A percentile compares a stretch with the other conserved stretches of the same genome.
Evolutionary conservation across 192 early-diverging fungal genomes (phyloP).

Genomic region (Dimargaris cristalligena): DNA sequence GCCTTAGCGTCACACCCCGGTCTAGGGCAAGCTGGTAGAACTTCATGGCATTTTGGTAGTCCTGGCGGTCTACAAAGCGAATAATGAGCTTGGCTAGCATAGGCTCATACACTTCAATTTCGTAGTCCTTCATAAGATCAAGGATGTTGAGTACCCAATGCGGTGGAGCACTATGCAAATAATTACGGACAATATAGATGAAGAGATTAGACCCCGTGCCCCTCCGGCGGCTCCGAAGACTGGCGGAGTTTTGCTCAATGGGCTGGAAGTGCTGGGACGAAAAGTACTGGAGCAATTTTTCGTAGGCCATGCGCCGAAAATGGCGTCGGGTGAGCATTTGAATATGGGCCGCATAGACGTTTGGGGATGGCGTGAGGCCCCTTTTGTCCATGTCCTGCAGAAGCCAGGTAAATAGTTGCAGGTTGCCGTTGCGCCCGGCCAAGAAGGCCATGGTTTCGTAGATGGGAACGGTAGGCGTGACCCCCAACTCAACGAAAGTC

Average conservation of each 20-base stretch:
- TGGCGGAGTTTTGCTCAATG: too few species aligned
- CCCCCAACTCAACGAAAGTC: background rate
- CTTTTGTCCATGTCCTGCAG: background rate
- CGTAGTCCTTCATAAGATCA: background rate
- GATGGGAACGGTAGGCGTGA: background rate
- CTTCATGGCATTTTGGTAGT: background rate
- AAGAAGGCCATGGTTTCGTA: background rate
- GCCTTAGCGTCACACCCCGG: background rate
- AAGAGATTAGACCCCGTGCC: background rate
- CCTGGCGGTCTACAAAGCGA: background rate
- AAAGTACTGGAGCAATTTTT: background rate
- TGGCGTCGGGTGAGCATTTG: background rate
- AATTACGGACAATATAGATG: background rate
- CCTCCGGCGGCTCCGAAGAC: background rate
- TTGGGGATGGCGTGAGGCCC: background rate
- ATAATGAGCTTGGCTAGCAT: background rate
- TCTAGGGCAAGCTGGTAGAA: background rate
- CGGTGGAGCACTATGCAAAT: background rate
- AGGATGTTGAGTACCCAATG: background rate
- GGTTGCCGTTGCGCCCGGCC: background rate
- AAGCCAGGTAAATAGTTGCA: background rate
- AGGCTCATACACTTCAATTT: background rate
- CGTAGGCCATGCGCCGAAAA: background rate
- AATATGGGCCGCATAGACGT: background rate
- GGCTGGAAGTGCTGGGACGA: background rate